These are phyloP conservation scores for Diaporthe citriasiana DNA, from an alignment of 2,329 filamentous ascomycete genomes.

Conservation along the genomic window DNA sequence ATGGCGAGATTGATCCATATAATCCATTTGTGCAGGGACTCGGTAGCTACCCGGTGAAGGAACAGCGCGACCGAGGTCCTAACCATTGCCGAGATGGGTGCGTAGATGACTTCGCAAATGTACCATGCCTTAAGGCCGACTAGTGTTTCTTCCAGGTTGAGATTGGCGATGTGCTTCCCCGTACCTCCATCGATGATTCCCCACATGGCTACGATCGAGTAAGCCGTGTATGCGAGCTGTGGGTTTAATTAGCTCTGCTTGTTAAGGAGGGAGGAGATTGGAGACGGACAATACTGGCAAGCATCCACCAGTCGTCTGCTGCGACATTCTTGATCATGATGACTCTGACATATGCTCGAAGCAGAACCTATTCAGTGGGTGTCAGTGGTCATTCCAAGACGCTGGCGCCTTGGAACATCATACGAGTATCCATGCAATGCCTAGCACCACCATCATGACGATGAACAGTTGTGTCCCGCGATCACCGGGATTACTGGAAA, in stretches of 20 bases:
- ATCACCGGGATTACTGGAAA: neutral
- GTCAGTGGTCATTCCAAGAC: neutral
- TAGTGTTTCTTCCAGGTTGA: slow-evolving; percentile 46
- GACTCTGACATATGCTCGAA: slow-evolving; percentile 61
- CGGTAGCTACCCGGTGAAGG: slow-evolving; percentile 56
- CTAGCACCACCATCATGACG: slow-evolving; percentile 17
- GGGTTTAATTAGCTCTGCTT: slow-evolving; percentile 16
- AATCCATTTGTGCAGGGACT: slow-evolving; percentile 52
- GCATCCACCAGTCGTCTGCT: slow-evolving; percentile 63
- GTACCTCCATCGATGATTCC: slow-evolving; percentile 51
- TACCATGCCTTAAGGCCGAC: slow-evolving; percentile 55
- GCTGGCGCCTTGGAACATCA: neutral
- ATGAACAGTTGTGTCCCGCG: slow-evolving; percentile 30
- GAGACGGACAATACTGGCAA: slow-evolving; percentile 57
- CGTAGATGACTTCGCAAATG: slow-evolving; percentile 57
- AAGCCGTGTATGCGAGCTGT: slow-evolving; percentile 54
- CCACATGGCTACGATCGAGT: slow-evolving; percentile 51
- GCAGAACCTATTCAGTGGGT: slow-evolving; percentile 46
- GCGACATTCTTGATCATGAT: slow-evolving; percentile 59
- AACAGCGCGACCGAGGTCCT: slow-evolving; percentile 59
- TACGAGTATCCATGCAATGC: slow-evolving; percentile 36
- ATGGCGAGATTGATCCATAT: slow-evolving; percentile 51
- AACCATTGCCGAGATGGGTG: slow-evolving; percentile 55
- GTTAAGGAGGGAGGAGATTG: neutral
- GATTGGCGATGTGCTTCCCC: slow-evolving; percentile 46